Conservation (phyloP, 2,329 filamentous ascomycete species). For the Fusarium sp. region DNA sequence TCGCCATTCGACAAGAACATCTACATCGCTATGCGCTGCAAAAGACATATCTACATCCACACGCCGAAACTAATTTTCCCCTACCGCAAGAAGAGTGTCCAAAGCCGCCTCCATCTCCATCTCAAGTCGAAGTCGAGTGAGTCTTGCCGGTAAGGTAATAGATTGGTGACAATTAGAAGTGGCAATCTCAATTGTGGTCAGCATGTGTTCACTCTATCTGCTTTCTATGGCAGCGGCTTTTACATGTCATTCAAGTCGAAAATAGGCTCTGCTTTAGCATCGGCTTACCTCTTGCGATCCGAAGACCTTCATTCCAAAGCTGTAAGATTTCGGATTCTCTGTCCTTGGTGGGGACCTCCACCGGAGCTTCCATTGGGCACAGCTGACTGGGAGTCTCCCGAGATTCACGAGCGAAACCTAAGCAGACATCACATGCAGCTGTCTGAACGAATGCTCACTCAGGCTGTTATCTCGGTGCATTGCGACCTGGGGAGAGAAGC, state of each 20-base stretch:
- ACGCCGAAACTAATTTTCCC: neutral
- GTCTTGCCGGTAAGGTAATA: neutral
- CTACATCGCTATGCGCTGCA: neutral
- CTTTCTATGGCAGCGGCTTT: neutral
- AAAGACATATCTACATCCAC: neutral
- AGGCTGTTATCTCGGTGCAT: neutral
- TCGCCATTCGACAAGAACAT: neutral
- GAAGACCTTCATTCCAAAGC: neutral
- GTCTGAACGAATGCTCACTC: neutral
- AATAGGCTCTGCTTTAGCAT: neutral
- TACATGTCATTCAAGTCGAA: neutral
- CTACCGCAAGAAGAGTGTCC: neutral
- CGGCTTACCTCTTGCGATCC: accelerated
- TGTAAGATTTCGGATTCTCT: neutral
- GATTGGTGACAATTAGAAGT: neutral
- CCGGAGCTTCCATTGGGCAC: neutral
- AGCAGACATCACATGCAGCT: neutral
- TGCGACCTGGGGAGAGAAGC: neutral
- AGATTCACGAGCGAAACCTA: neutral
- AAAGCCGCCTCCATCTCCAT: neutral
- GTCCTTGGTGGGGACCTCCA: neutral
- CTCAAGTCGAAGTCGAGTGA: neutral
- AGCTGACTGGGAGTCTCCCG: neutral
- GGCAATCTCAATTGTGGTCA: neutral
- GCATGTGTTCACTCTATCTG: neutral